Conservation (phyloP, 2,329 filamentous ascomycete species). For the Pseudopyricularia javanii region DNA sequence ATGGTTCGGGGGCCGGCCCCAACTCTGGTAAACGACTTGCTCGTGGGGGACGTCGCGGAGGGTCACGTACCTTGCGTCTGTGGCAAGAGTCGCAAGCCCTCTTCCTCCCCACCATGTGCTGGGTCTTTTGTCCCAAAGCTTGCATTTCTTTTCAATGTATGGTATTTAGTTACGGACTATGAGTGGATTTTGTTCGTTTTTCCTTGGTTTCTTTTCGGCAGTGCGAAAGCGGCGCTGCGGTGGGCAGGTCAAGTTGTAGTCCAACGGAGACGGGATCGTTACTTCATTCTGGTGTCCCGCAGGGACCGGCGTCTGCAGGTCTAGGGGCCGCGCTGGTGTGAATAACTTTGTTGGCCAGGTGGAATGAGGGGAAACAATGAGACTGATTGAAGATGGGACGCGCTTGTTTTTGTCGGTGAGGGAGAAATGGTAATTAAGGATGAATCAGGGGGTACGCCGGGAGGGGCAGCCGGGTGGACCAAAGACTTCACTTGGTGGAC, state of each 20-base stretch:
- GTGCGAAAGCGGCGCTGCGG: background rate
- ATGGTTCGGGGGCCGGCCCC: background rate
- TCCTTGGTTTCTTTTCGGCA: background rate
- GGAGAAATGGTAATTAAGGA: too few relatives aligned
- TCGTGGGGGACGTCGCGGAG: background rate
- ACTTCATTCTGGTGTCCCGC: too few relatives aligned
- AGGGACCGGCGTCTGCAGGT: too few relatives aligned
- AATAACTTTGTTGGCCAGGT: too few relatives aligned
- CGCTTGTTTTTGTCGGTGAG: too few relatives aligned
- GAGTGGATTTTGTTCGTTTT: background rate
- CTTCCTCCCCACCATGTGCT: constrained; percentile 2
- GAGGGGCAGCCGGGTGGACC: too few relatives aligned
- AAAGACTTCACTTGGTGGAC: too few relatives aligned
- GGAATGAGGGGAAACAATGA: too few relatives aligned
- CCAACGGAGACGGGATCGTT: too few relatives aligned
- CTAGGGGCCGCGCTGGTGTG: too few relatives aligned
- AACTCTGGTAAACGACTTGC: background rate
- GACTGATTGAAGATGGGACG: too few relatives aligned
- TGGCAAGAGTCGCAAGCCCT: constrained; percentile 8
- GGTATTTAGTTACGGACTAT: background rate
- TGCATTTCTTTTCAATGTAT: background rate
- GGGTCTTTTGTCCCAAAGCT: background rate
- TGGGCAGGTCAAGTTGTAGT: background rate
- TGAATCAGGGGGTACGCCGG: too few relatives aligned
- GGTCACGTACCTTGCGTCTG: constrained; percentile 6